Conservation (phyloP, 805 yeast species). For the Teunomyces kruisii region DNA sequence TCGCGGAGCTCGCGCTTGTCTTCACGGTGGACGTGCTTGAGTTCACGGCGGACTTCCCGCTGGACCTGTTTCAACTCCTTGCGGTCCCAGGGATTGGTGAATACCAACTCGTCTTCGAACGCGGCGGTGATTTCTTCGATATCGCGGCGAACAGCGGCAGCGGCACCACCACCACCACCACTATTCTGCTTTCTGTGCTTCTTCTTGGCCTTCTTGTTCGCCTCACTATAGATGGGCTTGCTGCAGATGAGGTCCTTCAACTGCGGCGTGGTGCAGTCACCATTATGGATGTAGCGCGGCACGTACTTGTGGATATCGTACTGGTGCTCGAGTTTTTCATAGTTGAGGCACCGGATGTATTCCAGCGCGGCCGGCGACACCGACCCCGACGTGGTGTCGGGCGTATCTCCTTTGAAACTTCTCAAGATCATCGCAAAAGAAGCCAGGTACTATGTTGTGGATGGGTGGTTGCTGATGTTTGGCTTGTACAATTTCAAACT, state of each 20-base stretch:
- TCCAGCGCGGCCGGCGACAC: conserved; percentile 13
- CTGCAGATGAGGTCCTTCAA: conserved; percentile 30
- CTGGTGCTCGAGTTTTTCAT: conserved; percentile 34
- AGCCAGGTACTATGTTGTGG: not conserved
- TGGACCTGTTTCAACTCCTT: not conserved
- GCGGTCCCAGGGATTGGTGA: conserved; percentile 8
- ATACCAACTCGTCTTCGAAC: not conserved
- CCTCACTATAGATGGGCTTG: conserved; percentile 42
- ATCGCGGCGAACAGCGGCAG: conserved; percentile 2
- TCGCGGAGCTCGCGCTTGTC: not conserved
- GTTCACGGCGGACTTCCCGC: not conserved
- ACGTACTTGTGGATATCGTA: conserved; percentile 38
- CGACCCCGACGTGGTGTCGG: not conserved
- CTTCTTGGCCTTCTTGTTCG: conserved; percentile 30
- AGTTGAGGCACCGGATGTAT: conserved; percentile 27
- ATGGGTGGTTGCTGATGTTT: no score
- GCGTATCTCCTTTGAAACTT: not conserved
- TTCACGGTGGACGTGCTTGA: not conserved
- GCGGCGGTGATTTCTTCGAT: conserved; percentile 7
- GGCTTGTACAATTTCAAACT: no score
- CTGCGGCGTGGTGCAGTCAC: conserved; percentile 36
- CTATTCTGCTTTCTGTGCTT: conserved; percentile 8
- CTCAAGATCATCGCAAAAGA: not conserved
- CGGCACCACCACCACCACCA: not conserved
- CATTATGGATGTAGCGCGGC: conserved; percentile 40